These are phyloP conservation scores for Bombardia bombarda DNA, from an alignment of 495 filamentous ascomycete genomes.

Conservation along the genomic window DNA sequence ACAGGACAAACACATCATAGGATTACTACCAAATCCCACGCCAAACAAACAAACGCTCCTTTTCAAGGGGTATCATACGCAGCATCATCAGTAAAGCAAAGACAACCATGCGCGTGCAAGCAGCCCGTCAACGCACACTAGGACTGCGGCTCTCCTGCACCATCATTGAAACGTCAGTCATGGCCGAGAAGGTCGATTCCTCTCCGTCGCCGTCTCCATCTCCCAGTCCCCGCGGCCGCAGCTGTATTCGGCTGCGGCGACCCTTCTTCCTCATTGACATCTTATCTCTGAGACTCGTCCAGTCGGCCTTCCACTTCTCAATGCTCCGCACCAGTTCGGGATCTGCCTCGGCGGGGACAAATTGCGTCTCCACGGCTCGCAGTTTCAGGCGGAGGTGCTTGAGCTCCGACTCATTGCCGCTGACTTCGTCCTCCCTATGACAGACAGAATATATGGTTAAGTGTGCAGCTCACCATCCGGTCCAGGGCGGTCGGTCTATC, in stretches of 20 bases:
- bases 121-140: too few species aligned
- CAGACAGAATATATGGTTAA: too few species aligned
- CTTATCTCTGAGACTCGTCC: constrained; percentile 22
- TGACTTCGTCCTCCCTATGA: constrained; percentile 22
- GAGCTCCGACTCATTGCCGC: constrained; percentile 29
- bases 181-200: not conserved
- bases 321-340: constrained; percentile 36
- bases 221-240: too few species aligned
- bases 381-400: constrained; percentile 45
- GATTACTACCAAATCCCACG: too few species aligned
- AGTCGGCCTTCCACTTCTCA: constrained; percentile 38
- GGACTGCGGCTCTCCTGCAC: not conserved
- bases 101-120: too few species aligned
- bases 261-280: constrained; percentile 15
- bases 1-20: too few species aligned
- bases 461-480: too few species aligned
- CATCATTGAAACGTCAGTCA: not conserved
- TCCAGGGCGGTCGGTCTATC: too few species aligned
- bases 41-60: too few species aligned
- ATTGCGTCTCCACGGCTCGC: constrained; percentile 45
- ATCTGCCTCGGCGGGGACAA: constrained; percentile 27
- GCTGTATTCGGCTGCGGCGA: not conserved
- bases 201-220: too few species aligned
- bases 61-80: too few species aligned
- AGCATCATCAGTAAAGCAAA: too few species aligned